Percentiles rank a stretch among this genome's conserved stretches.
Evolutionary conservation across 306 rosid species (phyloP).

Genomic region (Malus asiatica): DNA sequence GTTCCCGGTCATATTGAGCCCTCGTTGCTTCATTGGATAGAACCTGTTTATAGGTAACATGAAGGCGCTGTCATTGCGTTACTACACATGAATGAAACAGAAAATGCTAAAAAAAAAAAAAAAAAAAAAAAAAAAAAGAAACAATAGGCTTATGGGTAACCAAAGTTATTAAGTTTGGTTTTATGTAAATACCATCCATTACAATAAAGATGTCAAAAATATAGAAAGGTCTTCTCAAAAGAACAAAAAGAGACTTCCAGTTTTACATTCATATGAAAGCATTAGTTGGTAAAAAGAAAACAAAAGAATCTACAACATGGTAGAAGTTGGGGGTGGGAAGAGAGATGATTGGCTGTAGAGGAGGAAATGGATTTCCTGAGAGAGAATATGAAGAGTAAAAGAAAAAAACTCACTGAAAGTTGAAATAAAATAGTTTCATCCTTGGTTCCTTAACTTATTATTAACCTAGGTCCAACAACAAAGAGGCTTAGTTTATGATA

Average conservation of each 20-base stretch:
- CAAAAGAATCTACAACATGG: background rate
- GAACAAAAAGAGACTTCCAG: background rate
- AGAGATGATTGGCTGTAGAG: background rate
- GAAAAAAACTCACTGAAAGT: background rate
- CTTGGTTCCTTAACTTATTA: background rate
- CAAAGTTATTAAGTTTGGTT: background rate
- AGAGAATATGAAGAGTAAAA: background rate
- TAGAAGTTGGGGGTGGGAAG: background rate
- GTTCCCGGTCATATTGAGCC: constrained; percentile 52
- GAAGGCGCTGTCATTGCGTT: background rate
- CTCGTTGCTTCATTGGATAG: constrained; percentile 67
- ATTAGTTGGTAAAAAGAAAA: background rate
- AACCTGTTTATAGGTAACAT: constrained; percentile 42
- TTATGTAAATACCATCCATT: background rate
- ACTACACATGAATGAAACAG: background rate
- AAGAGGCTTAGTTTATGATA: background rate
- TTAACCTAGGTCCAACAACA: background rate
- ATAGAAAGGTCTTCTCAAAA: background rate
- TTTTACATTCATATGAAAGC: background rate
- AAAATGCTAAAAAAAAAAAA: background rate
- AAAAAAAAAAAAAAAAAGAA: background rate
- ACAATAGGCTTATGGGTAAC: background rate
- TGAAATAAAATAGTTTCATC: background rate
- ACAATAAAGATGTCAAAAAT: background rate
- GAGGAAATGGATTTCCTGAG: background rate